Evolutionary conservation across 2,329 filamentous ascomycete species (phyloP), one percentile per base, ranked within the genome.

Genomic region (Stylonectria norvegica): DNA sequence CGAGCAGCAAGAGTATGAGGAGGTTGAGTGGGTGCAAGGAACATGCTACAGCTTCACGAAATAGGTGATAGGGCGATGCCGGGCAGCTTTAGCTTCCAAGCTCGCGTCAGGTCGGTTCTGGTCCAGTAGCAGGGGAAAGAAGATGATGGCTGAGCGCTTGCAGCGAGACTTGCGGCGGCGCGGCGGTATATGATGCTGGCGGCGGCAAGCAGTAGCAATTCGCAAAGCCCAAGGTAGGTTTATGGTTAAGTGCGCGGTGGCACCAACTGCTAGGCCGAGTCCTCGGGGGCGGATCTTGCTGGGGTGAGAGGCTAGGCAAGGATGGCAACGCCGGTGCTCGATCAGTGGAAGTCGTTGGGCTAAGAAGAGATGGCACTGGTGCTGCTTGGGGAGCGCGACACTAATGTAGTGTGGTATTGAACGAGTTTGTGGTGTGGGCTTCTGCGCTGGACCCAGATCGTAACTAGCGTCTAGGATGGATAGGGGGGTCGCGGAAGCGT

Each of bases 351-450:
- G 53, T 58, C 52, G 41, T 47, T 40, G 47, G 54, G 48, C 56
- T 59, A 60, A 43, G n/a, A n/a, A n/a, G n/a, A n/a, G n/a, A 45
- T 9, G 48, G 40, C 38, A 39, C 43, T 53, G 52, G 54, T 58
- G 53, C 49, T 54, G 58, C 59, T 62, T 63, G 60, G 62, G 63
- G 61, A 63, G 58, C 52, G 53, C 55, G 53, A 54, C 57, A 63
- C 63, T 66, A 66, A 63, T 66, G 65, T 65, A 66, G 63, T 64
- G 59, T 59, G 57, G 49, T 61, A 53, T 62, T 56, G 55, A 50
- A 56, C 57, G 48, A 55, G 50, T 33, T 55, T 55, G 52, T 53
- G 48, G 47, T 41, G 56, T 57, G 57, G 53, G 44, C 54, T 57
- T 51, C 61, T 9, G 10, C 5, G 53, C 61, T 58, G 57, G 61